Evolutionary conservation across 192 early-diverging fungal genomes (phyloP), one percentile per base, ranked within the genome.

Genomic region (Backusella tarrabulga): DNA sequence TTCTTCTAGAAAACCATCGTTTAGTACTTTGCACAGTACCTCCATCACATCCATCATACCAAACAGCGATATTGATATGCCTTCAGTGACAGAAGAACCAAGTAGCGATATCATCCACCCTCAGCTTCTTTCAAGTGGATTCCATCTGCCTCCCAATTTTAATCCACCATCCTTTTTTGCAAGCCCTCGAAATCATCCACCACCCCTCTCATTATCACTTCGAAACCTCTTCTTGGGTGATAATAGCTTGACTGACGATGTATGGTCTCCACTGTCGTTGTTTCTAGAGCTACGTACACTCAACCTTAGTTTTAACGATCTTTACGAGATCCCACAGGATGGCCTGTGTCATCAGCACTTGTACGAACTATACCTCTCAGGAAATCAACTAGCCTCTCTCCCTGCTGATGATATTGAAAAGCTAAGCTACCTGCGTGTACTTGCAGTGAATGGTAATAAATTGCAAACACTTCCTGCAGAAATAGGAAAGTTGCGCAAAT

Each of bases 391-490:
- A 60, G 86, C 92, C 21, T 92, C 91, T 0, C 83, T 97, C n/a
- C 96, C 95, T 8, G 94, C 91, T 54, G 96, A 97, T 44, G 92
- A 93, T 74, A 92, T 96, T 68, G 94, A 94, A 42, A 87, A 89
- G 32, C 88, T 94, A 71, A 88, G 88, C 15, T 87, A 80, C 21
- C 72, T 97, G 21, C 87, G 88, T 14, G 81, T 94, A 19, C 79
- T 97, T 14, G 92, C 94, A 78, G 87, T 97, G 75, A 97, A 97
- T 83, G 93, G 91, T 54, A 97, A 97, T 84, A 95, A 94, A 83
- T 85, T 97, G 36, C 91, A 92, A 76, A 95, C 94, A 1, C 87
- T 97, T 12, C 96, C 96, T 5, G 95, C 95, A 14, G 95, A 95
- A 87, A 87, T 97, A 29, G 93, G 92, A 72, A 97, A 97, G 83